Evolutionary conservation across 2,329 filamentous ascomycete species (phyloP), one percentile per base, ranked within the genome.

Genomic region (Nemania bipapillata): DNA sequence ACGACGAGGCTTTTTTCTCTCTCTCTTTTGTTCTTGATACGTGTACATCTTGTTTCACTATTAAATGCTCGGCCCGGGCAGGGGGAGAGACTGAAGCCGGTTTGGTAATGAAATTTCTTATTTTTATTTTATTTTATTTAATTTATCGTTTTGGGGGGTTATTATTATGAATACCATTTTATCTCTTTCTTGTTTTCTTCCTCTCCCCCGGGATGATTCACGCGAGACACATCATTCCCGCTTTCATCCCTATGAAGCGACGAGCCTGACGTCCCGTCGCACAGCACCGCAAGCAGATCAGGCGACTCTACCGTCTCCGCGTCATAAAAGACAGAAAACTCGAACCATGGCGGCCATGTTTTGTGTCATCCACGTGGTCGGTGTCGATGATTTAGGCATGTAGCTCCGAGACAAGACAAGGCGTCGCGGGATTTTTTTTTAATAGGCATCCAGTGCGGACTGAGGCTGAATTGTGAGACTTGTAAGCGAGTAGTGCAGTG

Each of bases 301-400:
- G 17, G 40, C 40, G 20, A 17, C 40, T n/a, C 5, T 45, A 8
- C 17, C 5, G 17, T 4, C 15, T n/a, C 20, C 17, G 17, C 40
- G 17, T 45, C 40, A 45, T 45, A 32, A 4, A 4, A 32, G 4
- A n/a, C 17, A 45, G 17, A 20, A 22, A 26, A 57, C 32, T 63
- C 52, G 32, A 57, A 55, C 50, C 53, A 49, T 24, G 61, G 20
- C 30, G 61, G 17, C 24, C 45, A n/a, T 54, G 40, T 63, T 22
- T 52, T 28, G 52, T 57, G 40, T 32, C n/a, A 54, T 52, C 42
- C 53, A 63, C 40, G 61, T 57, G 61, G 28, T 40, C 53, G 53
- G 42, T 15, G 42, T 57, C 42, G 53, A 63, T 57, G 40, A 30
- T 63, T 63, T 50, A 30, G 53, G 53, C 12, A 57, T 49, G 24